Evolutionary conservation across 202 grass and related monocot genomes (phyloP).

Genomic region (Zizania palustris): DNA sequence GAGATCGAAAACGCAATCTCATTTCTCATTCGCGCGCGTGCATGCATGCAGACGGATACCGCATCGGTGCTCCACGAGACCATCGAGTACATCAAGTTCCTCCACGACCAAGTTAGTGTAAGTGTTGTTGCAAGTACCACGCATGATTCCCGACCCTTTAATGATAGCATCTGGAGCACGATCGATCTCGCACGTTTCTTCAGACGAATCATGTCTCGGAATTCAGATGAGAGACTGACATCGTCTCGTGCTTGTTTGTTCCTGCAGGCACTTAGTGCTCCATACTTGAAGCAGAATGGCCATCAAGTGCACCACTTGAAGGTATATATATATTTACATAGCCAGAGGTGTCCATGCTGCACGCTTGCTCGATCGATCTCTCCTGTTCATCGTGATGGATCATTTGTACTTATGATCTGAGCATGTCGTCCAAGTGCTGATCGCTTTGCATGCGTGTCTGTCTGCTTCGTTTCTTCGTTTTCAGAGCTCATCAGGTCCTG

Average conservation of each 20-base stretch:
- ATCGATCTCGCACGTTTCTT: constrained; percentile 39
- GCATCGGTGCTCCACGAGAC: constrained; percentile 98
- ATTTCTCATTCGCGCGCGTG: constrained; percentile 41
- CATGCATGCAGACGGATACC: constrained; percentile 92
- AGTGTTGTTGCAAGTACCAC: constrained; percentile 48
- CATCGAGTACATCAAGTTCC: constrained; percentile 99
- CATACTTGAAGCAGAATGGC: constrained; percentile 77
- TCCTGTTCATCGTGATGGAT: constrained; percentile 36
- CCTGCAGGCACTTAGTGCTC: constrained; percentile 80
- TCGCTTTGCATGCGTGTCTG: too few relatives aligned
- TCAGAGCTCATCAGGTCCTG: constrained; percentile 52
- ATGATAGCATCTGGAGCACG: constrained; percentile 47
- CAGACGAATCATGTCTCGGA: constrained; percentile 33
- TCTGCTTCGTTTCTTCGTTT: not conserved
- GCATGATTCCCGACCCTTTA: constrained; percentile 41
- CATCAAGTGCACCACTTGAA: constrained; percentile 79
- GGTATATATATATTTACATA: constrained; percentile 51
- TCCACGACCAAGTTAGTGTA: constrained; percentile 92
- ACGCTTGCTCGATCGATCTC: constrained; percentile 20
- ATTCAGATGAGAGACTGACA: constrained; percentile 21
- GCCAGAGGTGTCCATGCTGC: constrained; percentile 8
- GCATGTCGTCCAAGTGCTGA: not conserved
- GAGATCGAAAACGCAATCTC: too few relatives aligned
- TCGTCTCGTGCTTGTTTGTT: constrained; percentile 35
- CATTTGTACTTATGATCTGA: constrained; percentile 31